phyloP scores from a whole-genome alignment of 352 stramenopile species.

The Globisporangium splendens region DNA sequence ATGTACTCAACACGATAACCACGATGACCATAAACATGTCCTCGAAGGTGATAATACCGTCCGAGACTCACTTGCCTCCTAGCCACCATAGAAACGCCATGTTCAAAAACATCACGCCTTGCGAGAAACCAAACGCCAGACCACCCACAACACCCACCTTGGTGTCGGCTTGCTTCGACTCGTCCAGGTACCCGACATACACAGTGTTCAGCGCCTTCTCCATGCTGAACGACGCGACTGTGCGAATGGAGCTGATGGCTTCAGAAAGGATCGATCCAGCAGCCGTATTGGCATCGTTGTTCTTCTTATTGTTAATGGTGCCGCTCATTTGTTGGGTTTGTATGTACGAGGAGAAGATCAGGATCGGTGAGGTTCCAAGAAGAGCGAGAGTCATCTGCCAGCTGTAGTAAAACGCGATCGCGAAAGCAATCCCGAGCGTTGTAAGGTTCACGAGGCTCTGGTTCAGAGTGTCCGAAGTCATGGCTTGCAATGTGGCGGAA shows the following conservation, averaged over 20 bases:
- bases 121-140: slow-evolving; percentile 59
- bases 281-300: slow-evolving; percentile 32
- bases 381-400: slow-evolving; percentile 58
- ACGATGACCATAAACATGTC: slow-evolving; percentile 74
- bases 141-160: slow-evolving; percentile 44
- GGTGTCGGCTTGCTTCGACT: too few species aligned
- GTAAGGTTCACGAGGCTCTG: slow-evolving; percentile 42
- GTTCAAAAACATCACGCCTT: slow-evolving; percentile 62
- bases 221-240: slow-evolving; percentile 59
- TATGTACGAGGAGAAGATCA: slow-evolving; percentile 38
- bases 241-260: slow-evolving; percentile 51
- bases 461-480: slow-evolving; percentile 69
- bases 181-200: too few species aligned
- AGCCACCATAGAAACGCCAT: slow-evolving; percentile 76
- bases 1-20: slow-evolving; percentile 51
- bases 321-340: slow-evolving; percentile 34
- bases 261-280: slow-evolving; percentile 39
- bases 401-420: slow-evolving; percentile 47
- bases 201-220: slow-evolving; percentile 36
- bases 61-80: slow-evolving; percentile 46
- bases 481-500: slow-evolving; percentile 65
- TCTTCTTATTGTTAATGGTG: slow-evolving; percentile 31
- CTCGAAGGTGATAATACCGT: slow-evolving; percentile 56
- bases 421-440: slow-evolving; percentile 49
- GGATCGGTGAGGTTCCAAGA: slow-evolving; percentile 23